These are phyloP conservation scores for Trichaptum fuscoviolaceum DNA, from an alignment of 768 basidiomycete genomes.

Conservation along the genomic window DNA sequence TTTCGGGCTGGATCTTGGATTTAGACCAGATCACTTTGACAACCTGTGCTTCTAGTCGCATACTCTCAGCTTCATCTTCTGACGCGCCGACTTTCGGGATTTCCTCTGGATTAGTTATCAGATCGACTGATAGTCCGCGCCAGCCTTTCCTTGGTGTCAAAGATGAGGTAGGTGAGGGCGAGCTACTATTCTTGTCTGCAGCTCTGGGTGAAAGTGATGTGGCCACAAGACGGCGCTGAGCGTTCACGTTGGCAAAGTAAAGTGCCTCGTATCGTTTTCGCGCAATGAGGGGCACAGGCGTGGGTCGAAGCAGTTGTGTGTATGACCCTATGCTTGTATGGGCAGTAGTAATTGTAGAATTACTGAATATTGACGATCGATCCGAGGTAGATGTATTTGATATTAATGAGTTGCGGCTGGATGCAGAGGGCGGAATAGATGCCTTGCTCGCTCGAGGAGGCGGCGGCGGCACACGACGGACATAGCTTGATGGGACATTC, in stretches of 20 bases:
- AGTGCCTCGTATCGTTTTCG: conserved; percentile 62
- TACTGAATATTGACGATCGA: conserved; percentile 57
- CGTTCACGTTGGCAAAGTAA: conserved; percentile 54
- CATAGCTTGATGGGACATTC: conserved; percentile 27
- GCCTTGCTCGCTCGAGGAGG: conserved; percentile 23
- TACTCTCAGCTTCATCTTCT: conserved; percentile 28
- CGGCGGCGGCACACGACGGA: conserved; percentile 38
- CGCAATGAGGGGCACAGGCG: conserved; percentile 62
- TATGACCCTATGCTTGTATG: conserved; percentile 28
- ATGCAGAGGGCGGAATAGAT: conserved; percentile 24
- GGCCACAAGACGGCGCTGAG: conserved; percentile 15
- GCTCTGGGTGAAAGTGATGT: not conserved
- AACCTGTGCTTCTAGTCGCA: conserved; percentile 39
- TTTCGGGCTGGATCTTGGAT: conserved; percentile 48
- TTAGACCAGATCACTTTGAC: conserved; percentile 59
- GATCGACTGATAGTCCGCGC: conserved; percentile 67
- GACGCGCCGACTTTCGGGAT: conserved; percentile 16
- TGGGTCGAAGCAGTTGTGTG: conserved; percentile 42
- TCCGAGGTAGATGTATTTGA: conserved; percentile 38
- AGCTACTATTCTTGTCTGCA: conserved; percentile 24
- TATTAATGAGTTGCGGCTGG: conserved; percentile 32
- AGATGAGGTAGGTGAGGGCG: conserved; percentile 24
- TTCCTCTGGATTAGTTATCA: conserved; percentile 44
- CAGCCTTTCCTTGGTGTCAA: conserved; percentile 52
- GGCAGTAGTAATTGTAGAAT: conserved; percentile 27